These are phyloP conservation scores for Parachaetomium inaequale DNA, from an alignment of 495 filamentous ascomycete genomes.

Conservation along the genomic window DNA sequence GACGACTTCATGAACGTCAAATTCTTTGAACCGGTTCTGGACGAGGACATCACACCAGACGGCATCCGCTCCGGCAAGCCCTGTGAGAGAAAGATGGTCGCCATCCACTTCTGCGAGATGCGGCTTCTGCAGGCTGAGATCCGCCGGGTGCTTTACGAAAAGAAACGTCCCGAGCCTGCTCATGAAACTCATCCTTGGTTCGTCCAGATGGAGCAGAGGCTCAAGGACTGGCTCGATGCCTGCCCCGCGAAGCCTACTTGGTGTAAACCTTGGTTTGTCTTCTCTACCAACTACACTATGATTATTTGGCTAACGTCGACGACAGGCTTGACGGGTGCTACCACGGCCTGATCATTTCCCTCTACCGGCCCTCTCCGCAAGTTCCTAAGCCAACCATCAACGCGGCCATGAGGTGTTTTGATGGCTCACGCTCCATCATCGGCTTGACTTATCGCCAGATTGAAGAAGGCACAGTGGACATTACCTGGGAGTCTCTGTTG, in stretches of 20 bases:
- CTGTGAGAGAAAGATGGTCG: slow-evolving; percentile 74
- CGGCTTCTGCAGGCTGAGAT: slow-evolving; percentile 83
- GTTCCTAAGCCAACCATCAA: slow-evolving; percentile 73
- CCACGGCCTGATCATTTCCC: slow-evolving; percentile 78
- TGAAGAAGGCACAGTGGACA: slow-evolving; percentile 65
- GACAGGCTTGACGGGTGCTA: slow-evolving; percentile 70
- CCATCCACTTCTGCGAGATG: slow-evolving; percentile 93
- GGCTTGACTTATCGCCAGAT: slow-evolving; percentile 73
- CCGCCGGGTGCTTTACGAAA: slow-evolving; percentile 74
- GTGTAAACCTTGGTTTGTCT: slow-evolving; percentile 51
- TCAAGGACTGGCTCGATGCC: slow-evolving; percentile 63
- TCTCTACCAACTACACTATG: too few relatives aligned
- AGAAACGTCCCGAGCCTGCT: slow-evolving; percentile 65
- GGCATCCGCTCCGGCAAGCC: slow-evolving; percentile 66
- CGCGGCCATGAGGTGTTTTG: slow-evolving; percentile 74
- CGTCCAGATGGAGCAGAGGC: slow-evolving; percentile 66
- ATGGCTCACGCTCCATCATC: slow-evolving; percentile 77
- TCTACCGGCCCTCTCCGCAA: slow-evolving; percentile 85
- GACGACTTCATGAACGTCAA: slow-evolving; percentile 76
- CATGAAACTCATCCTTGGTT: slow-evolving; percentile 86
- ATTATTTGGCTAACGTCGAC: slow-evolving; percentile 4
- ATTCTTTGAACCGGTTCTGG: slow-evolving; percentile 74
- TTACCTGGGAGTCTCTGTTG: slow-evolving; percentile 89
- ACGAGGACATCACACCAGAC: slow-evolving; percentile 73
- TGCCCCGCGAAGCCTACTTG: slow-evolving; percentile 46